Percentiles rank a stretch among this genome's conserved stretches.
phyloP scores from a whole-genome alignment of 2,329 filamentous ascomycete species.

The Botrytis elliptica region DNA sequence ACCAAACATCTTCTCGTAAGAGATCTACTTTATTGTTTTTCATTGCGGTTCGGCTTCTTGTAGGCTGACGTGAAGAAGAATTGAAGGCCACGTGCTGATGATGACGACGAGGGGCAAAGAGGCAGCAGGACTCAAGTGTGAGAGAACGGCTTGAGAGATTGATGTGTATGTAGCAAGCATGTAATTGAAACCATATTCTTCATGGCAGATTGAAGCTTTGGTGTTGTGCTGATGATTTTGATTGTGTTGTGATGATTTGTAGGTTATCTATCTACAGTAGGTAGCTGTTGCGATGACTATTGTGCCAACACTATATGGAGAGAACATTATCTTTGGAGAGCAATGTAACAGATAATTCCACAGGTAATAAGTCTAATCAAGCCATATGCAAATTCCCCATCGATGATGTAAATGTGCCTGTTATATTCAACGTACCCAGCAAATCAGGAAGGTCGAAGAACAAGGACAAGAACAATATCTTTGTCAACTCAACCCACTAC shows the following conservation, averaged over 20 bases:
- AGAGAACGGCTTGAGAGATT: not conserved
- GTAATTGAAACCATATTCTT: too few species aligned
- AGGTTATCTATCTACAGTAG: too few species aligned
- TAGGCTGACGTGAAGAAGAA: slow-evolving; percentile 53
- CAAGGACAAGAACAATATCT: not conserved
- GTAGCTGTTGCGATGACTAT: not conserved
- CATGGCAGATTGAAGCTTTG: not conserved
- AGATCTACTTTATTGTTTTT: slow-evolving; percentile 45
- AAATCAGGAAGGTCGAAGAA: slow-evolving; percentile 5
- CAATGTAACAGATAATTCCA: not conserved
- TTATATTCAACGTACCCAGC: not conserved
- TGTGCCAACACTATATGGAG: not conserved
- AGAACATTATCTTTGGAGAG: not conserved
- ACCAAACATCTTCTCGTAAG: slow-evolving; percentile 43
- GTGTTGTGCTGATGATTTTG: not conserved
- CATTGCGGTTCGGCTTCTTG: slow-evolving; percentile 48
- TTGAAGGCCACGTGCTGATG: not conserved
- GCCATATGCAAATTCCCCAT: not conserved
- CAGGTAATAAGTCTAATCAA: not conserved
- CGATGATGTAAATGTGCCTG: not conserved
- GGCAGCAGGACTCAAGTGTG: fast-evolving
- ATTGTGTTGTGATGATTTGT: not conserved
- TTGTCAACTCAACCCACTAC: not conserved
- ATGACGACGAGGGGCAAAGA: not conserved
- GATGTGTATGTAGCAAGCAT: not conserved